Base-by-base conservation (phyloP, 345 rosid genomes). In the Hevea brasiliensis region DNA sequence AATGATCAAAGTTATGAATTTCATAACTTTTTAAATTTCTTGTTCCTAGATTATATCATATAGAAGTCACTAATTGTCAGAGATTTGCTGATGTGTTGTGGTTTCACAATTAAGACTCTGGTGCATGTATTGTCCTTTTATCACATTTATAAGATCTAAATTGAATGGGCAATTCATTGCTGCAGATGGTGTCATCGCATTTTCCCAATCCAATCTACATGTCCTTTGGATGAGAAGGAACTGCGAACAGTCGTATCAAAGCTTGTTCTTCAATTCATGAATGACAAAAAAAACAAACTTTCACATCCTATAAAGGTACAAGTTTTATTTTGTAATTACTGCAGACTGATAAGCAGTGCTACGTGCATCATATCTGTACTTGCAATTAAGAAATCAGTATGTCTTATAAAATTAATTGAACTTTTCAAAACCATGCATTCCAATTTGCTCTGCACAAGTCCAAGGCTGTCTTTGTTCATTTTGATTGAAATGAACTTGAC, bases 161-260 rank as follows among this genome's bases (percentile, higher is more conserved):
- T 18, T 66, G 75, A 67, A 61, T 59, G 50, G 48, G 56, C 54
- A 42, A 80, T 81, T 61, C 53, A 66, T 60, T 74, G 78, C 51
- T 86, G 82, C 80, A 94, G 98, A 26, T 94, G 98, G 98, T 92
- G 97, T 75, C 97, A 94, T 84, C 95, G 97, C 59, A 86, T 94
- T 67, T 88, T 88, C 81, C 97, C 98, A 10, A 85, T 94, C 77
- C 97, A 92, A 84, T 91, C 95, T 64, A 94, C 98, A 20, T 92
- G 97, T 80, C 63, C 20, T 68, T 83, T 94, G 82, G 81, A 87
- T 40, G 97, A 94, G 88, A 89, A 84, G 81, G 89, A 88, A 57
- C 86, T 94, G 47, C 85, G 70, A 59, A 82, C 82, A 69, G 84
- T 84, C 21, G 95, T 92, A n/a, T 82, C 88, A 21, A 94, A 86